Evolutionary conservation across 1,139 yeast genomes (phyloP), one percentile per base, ranked within the genome.

Genomic region (Taphrina confusa): DNA sequence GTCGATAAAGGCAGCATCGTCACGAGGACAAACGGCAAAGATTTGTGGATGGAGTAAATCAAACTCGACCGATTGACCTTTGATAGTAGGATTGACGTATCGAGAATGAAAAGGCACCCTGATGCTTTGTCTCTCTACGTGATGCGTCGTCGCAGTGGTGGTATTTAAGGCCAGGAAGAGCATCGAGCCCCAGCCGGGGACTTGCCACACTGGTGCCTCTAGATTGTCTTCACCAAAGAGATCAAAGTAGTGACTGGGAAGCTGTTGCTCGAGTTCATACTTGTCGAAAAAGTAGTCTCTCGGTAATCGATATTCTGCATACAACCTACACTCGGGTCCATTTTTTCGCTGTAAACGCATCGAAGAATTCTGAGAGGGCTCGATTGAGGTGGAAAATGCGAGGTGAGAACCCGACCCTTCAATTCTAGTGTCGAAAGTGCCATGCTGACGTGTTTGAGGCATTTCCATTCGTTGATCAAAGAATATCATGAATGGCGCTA

Each of bases 151-250:
- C 3, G 28, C 14, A 6, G n/a, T 33, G 14, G 16, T 3, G 37
- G 23, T 25, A 16, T 27, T 31, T 8, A 27, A 44, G 22, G 34
- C 34, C 22, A 23, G n/a, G n/a, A 20, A 30, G 36, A 57, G 33
- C 1, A 57, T 5, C 22, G 56, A 45, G 22, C 62, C 62, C 62
- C 57, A 57, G 18, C 56, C 45, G 2, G 31, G 8, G 3, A 34
- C 25, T 27, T 28, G 14, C 62, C 62, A 60, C 22, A 30, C 33
- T 8, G 62, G 57, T 3, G 57, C 56, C 22, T 60, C 62, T 18
- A 60, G 25, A 44, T 60, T 49, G 14, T 37, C 28, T 22, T 60
- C 62, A 16, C 62, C 62, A 18, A 28, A 54, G 14, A 42, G 27
- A 4, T 44, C 27, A 22, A 36, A 23, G 9, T 23, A 8, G 12